Base-by-base conservation (phyloP, 495 filamentous ascomycete genomes). In the Parachaetomium inaequale region DNA sequence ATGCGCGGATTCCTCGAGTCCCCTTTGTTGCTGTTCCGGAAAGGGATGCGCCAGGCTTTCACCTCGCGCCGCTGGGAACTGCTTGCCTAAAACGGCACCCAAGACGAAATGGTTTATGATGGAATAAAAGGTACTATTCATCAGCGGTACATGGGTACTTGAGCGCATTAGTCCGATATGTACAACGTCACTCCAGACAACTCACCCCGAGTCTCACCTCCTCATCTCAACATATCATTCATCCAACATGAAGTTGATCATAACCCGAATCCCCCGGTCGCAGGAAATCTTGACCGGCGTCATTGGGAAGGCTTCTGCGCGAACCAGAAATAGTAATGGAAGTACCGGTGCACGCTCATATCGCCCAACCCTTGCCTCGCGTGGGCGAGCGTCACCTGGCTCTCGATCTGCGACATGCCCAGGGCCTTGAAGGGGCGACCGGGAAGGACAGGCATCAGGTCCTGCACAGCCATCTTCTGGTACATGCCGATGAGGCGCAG, bases 401-500 rank as follows among this genome's bases (percentile, higher is more conserved):
- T 68, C 59, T 77, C 61, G 8, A 65, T 60, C 47, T 59, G 47
- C 12, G 63, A 59, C 69, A 76, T 42, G 46, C 69, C 72, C 75
- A 75, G 6, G 69, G 73, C 64, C 73, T 76, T 7, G 58, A 84
- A 79, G 4, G 84, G 75, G 19, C 79, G 80, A 50, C 82, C 64
- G 21, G 68, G 81, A 47, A 85, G 72, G 0, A 79, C 78, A 50
- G 80, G 72, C 63, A 85, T 65, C 21, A 85, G 76, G 62, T 82
- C 77, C 0, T 80, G 59, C 14, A 81, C 64, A 32, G 82, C 81
- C 66, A 78, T 81, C 63, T 73, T 71, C 40, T 71, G 72, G 53
- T 76, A 77, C 50, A 75, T 47, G 17, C 86, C 85, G 26, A 87
- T 75, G 61, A 82, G 68, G 60, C 82, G 83, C 62, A 86, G 65